Conservation (phyloP, 352 stramenopile species). For the Achlya hypogyna region DNA sequence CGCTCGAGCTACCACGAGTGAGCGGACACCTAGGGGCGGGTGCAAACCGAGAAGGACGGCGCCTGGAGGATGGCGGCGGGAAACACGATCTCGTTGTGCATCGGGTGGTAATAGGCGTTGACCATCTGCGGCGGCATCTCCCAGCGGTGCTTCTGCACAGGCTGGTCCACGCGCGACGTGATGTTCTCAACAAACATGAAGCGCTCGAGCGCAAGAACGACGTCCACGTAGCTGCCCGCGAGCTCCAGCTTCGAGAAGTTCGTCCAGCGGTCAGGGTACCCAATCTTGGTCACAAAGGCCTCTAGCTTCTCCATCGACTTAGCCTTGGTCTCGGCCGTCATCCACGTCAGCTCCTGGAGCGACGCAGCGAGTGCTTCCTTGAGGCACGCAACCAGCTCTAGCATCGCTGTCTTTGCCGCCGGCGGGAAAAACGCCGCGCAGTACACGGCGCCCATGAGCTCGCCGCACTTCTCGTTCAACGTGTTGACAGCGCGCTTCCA, state of each 20-base stretch:
- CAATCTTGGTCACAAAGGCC: slow-evolving; percentile 64
- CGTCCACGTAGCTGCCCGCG: slow-evolving; percentile 14
- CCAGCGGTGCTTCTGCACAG: slow-evolving; percentile 62
- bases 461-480: slow-evolving; percentile 46
- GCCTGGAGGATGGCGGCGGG: slow-evolving; percentile 91
- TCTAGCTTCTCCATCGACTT: slow-evolving; percentile 84
- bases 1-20: slow-evolving; percentile 30
- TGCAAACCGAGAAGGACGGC: slow-evolving; percentile 81
- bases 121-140: slow-evolving; percentile 89
- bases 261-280: slow-evolving; percentile 52
- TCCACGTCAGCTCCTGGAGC: slow-evolving; percentile 80
- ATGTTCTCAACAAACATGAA: slow-evolving; percentile 27
- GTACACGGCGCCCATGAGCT: slow-evolving; percentile 59
- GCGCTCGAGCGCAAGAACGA: slow-evolving; percentile 3
- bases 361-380: slow-evolving; percentile 65
- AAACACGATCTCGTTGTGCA: slow-evolving; percentile 90
- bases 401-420: slow-evolving; percentile 42
- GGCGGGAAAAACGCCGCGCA: slow-evolving; percentile 52
- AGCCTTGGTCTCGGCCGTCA: slow-evolving; percentile 71
- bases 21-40: slow-evolving; percentile 25
- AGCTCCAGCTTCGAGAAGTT: slow-evolving; percentile 31
- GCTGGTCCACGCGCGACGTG: slow-evolving; percentile 26
- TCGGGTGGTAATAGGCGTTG: slow-evolving; percentile 82
- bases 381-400: slow-evolving; percentile 81
- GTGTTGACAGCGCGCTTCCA: slow-evolving; percentile 85